phyloP scores from a whole-genome alignment of 139 green algal species.

The Parachlorella kessleri region DNA sequence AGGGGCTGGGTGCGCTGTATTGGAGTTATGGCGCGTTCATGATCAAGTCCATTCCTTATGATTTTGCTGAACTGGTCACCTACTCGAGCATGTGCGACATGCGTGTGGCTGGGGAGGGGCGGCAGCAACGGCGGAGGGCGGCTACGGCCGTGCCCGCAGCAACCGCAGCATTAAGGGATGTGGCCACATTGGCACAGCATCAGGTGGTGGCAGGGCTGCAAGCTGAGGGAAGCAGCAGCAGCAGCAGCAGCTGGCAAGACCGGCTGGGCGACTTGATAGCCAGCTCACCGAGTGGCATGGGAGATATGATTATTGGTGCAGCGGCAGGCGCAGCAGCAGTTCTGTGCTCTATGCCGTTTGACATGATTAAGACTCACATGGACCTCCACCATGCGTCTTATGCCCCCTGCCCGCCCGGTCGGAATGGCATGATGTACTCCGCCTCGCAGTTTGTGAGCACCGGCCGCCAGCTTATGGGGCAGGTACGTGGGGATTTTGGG shows the following conservation, averaged over 20 bases:
- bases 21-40: constrained; percentile 65
- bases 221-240: no score
- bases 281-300: constrained; percentile 14
- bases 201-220: not conserved
- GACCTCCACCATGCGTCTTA: constrained; percentile 29
- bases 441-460: constrained; percentile 43
- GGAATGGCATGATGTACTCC: constrained; percentile 13
- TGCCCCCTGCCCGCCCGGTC: not conserved
- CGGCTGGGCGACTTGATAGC: constrained; percentile 2
- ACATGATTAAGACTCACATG: constrained; percentile 71
- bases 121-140: not conserved
- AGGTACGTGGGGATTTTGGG: not conserved
- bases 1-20: constrained; percentile 53
- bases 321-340: constrained; percentile 63
- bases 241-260: not conserved
- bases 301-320: constrained; percentile 60
- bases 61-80: constrained; percentile 67
- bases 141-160: not conserved
- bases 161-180: constrained; percentile 5
- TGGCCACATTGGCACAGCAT: no score
- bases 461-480: constrained; percentile 23
- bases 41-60: constrained; percentile 70
- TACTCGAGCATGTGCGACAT: constrained; percentile 47
- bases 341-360: constrained; percentile 71
- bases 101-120: constrained; percentile 4